A percentile compares a stretch with the other conserved stretches of the same genome.
Evolutionary conservation across 192 early-diverging fungal genomes (phyloP).

Genomic region (Backusella luteola): DNA sequence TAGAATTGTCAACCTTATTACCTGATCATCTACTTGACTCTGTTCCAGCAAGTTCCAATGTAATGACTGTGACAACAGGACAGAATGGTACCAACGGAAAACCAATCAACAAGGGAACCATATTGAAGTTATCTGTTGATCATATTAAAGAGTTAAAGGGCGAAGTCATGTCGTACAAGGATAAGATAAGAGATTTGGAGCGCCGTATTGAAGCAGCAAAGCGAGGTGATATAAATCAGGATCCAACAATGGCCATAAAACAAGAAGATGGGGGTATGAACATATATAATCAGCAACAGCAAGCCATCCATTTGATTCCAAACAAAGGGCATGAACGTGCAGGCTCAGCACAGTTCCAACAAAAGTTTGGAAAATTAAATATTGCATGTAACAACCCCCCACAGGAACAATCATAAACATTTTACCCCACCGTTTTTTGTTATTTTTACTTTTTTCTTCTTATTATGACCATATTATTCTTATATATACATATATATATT

Average conservation of each 20-base stretch:
- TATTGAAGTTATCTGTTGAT: constrained; percentile 30
- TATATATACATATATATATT: not conserved
- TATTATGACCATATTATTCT: not conserved
- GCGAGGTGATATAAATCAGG: constrained; percentile 13
- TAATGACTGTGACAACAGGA: constrained; percentile 13
- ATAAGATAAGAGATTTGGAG: constrained; percentile 25
- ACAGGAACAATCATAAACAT: not conserved
- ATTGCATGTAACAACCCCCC: constrained; percentile 10
- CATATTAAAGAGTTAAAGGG: constrained; percentile 27
- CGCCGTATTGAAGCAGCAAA: constrained; percentile 22
- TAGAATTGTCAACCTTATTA: constrained; percentile 24
- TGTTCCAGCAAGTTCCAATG: constrained; percentile 26
- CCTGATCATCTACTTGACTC: constrained; percentile 27
- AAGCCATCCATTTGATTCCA: not conserved
- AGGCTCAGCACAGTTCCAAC: constrained; percentile 31
- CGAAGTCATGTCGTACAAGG: constrained; percentile 21
- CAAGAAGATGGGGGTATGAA: constrained; percentile 13
- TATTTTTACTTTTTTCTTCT: not conserved
- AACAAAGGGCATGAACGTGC: constrained; percentile 18
- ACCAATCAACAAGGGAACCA: constrained; percentile 31
- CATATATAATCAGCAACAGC: constrained; percentile 8
- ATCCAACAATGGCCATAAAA: not conserved
- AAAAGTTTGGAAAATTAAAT: constrained; percentile 28
- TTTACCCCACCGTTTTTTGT: not conserved
- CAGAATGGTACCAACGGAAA: constrained; percentile 8